A percentile compares a stretch with the other conserved stretches of the same genome.
phyloP scores from a whole-genome alignment of 2,329 filamentous ascomycete genomes.

The Cladophialophora exuberans region DNA sequence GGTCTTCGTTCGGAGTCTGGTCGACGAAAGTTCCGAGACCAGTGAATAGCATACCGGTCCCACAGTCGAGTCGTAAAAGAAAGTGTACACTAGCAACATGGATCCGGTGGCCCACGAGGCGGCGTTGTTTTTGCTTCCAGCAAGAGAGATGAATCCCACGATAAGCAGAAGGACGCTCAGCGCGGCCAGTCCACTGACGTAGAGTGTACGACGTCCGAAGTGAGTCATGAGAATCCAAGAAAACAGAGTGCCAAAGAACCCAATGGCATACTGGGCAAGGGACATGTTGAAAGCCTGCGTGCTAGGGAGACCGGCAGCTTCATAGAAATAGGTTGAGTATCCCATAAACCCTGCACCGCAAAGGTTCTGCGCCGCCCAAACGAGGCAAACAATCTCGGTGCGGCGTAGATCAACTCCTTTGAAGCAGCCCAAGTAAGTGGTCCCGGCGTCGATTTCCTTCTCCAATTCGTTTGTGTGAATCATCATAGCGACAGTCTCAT shows the following conservation, averaged over 20 bases:
- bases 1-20: conserved; percentile 58
- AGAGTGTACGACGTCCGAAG: conserved; percentile 34
- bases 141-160: conserved; percentile 36
- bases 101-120: conserved; percentile 45
- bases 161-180: conserved; percentile 46
- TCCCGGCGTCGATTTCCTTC: conserved; percentile 32
- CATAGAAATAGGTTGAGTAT: conserved; percentile 64
- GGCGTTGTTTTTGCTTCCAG: conserved; percentile 31
- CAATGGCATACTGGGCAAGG: conserved; percentile 67
- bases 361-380: conserved; percentile 59
- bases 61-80: conserved; percentile 59
- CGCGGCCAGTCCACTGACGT: conserved; percentile 58
- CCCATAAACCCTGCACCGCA: conserved; percentile 67
- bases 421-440: conserved; percentile 41
- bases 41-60: conserved; percentile 59
- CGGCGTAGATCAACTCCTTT: conserved; percentile 42
- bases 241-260: conserved; percentile 54
- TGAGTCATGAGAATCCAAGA: conserved; percentile 52
- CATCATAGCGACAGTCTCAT: conserved; percentile 37
- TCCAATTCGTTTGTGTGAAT: conserved; percentile 36
- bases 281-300: conserved; percentile 43
- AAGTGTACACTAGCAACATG: conserved; percentile 58
- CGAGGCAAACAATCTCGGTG: conserved; percentile 46
- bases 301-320: conserved; percentile 52
- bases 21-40: conserved; percentile 58